Evolutionary conservation across 2,329 filamentous ascomycete genomes (phyloP).

Genomic region (Aureobasidium sp.): DNA sequence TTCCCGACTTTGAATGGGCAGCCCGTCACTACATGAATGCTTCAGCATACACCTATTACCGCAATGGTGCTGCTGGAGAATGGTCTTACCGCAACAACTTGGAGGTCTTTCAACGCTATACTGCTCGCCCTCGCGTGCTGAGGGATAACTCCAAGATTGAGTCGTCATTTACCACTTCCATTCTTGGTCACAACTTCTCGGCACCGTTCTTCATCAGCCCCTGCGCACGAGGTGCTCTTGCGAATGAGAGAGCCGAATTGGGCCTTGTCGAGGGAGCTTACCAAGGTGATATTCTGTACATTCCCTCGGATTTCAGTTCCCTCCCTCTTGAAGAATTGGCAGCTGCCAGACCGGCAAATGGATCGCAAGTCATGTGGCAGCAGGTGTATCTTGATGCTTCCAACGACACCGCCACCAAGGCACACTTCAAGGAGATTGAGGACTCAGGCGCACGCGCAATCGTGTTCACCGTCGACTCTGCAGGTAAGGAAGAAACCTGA

Average conservation of each 20-base stretch:
- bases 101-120: constrained; percentile 24
- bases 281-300: constrained; percentile 45
- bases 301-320: constrained; percentile 34
- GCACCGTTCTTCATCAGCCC: constrained; percentile 93
- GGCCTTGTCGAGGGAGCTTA: constrained; percentile 46
- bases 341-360: constrained; percentile 29
- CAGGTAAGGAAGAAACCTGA: too few relatives aligned
- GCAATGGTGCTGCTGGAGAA: constrained; percentile 26
- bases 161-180: constrained; percentile 54
- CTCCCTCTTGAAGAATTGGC: constrained; percentile 30
- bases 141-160: constrained; percentile 22
- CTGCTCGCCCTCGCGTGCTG: constrained; percentile 24
- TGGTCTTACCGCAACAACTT: constrained; percentile 26
- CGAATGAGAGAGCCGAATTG: constrained; percentile 61
- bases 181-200: constrained; percentile 75
- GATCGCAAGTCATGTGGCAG: constrained; percentile 37
- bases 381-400: constrained; percentile 33
- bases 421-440: constrained; percentile 30
- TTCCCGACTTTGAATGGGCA: constrained; percentile 29
- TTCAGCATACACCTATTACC: constrained; percentile 26
- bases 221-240: constrained; percentile 86
- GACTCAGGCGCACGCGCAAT: constrained; percentile 35
- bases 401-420: constrained; percentile 27
- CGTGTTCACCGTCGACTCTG: constrained; percentile 34
- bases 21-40: constrained; percentile 36